Evolutionary conservation across 2,329 filamentous ascomycete species (phyloP), one percentile per base, ranked within the genome.

Genomic region (Ambrosiella xylebori): DNA sequence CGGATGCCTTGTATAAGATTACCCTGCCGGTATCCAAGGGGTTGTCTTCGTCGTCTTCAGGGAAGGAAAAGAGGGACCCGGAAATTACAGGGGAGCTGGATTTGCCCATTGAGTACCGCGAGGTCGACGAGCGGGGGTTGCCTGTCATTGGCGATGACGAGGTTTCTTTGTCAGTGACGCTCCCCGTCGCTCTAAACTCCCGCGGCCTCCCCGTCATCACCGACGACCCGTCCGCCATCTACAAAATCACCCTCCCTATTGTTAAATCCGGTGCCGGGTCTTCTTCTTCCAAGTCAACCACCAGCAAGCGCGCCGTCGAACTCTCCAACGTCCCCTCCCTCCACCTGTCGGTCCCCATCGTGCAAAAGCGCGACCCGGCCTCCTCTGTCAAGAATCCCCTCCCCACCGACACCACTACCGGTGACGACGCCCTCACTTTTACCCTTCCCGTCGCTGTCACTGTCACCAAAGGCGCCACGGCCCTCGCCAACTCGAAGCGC

Each of bases 391-490:
- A 53, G 49, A 49, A 50, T 41, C 39, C 35, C 45, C 58, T 60
- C 9, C 55, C 58, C n/a, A 51, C 51, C 27, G 51, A 45, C 36
- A 57, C 55, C 35, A 49, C 44, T 5, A 17, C 36, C 19, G 54
- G 19, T 13, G 61, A 57, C 38, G 44, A 41, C 15, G 59, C 57
- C 19, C 54, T 53, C 35, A 54, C 52, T 39, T 41, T 60, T 12
- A 61, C 61, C 12, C 51, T 62, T 8, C 61, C 61, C 0, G 53
- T 62, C 15, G 27, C 37, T 37, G 55, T 56, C n/a, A 56, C 54
- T 13, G 55, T 56, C n/a, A 56, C 57, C 13, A 54, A 44, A 7
- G 47, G 58, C 38, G 55, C 60, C 12, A 39, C 51, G 3, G 27
- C n/a, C 7, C 9, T 8, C 15, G 44, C 15, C 15, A 49, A 49